A percentile compares a stretch with the other conserved stretches of the same genome.
phyloP scores from a whole-genome alignment of 495 filamentous ascomycete species.

The Podospora australis region DNA sequence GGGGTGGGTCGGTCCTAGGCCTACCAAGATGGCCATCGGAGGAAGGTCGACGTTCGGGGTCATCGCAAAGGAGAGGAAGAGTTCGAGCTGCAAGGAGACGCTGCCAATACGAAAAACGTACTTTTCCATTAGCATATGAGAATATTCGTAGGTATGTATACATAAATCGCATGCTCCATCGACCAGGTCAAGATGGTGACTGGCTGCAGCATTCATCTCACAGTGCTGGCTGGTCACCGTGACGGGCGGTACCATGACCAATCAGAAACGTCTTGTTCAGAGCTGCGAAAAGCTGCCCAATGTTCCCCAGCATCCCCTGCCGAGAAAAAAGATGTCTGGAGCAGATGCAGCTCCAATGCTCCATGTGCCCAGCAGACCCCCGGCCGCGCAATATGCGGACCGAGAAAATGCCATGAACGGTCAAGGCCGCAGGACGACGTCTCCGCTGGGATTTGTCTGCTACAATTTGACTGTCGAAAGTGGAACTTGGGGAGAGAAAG shows the following conservation, averaged over 20 bases:
- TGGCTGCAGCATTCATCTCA: conserved; percentile 4
- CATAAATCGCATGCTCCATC: too few relatives aligned
- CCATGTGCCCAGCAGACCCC: conserved; percentile 1
- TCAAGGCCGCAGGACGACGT: background rate
- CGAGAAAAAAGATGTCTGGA: conserved; percentile 7
- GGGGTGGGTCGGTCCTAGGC: too few relatives aligned
- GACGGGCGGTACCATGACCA: conserved; percentile 39
- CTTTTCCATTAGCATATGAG: too few relatives aligned
- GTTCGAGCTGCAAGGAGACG: too few relatives aligned
- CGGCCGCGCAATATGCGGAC: conserved; percentile 5
- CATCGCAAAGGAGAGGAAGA: too few relatives aligned
- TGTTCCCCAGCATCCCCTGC: conserved; percentile 17
- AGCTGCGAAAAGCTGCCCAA: conserved; percentile 14
- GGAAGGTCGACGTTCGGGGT: too few relatives aligned
- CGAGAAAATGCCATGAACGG: background rate
- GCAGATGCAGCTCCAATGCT: conserved; percentile 6
- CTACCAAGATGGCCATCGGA: too few relatives aligned
- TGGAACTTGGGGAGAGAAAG: conserved; percentile 13
- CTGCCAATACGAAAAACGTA: too few relatives aligned
- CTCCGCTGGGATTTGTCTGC: conserved; percentile 2
- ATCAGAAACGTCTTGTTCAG: conserved; percentile 24
- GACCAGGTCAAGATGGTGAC: conserved; percentile 2
- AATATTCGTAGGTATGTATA: background rate
- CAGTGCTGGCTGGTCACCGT: conserved; percentile 27
- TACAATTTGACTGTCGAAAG: background rate